phyloP scores from a whole-genome alignment of 2,329 filamentous ascomycete species.

The Neofusicoccum sp. region DNA sequence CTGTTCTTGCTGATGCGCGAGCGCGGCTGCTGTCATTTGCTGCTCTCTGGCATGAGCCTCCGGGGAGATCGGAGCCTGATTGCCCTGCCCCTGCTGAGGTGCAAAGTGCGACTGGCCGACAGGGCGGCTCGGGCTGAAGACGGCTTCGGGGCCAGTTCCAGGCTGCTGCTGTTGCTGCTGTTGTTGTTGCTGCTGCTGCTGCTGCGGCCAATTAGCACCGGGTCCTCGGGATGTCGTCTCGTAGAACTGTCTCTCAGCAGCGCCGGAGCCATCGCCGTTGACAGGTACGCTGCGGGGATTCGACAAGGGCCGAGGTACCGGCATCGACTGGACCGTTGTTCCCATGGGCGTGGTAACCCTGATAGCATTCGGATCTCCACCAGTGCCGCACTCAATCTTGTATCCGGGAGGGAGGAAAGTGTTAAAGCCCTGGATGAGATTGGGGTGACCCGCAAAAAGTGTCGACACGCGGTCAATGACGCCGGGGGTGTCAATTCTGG shows the following conservation, averaged over 20 bases:
- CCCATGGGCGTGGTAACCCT: constrained; percentile 96
- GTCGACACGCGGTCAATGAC: constrained; percentile 96
- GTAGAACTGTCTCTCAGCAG: constrained; percentile 39
- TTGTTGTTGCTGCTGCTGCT: constrained; percentile 24
- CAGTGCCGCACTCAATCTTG: constrained; percentile 90
- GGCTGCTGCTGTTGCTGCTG: constrained; percentile 29
- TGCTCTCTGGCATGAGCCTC: constrained; percentile 30
- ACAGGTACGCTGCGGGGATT: constrained; percentile 47
- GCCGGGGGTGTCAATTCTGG: constrained; percentile 89
- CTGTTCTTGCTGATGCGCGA: constrained; percentile 63
- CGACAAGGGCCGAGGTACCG: constrained; percentile 47
- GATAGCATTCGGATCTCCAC: constrained; percentile 93
- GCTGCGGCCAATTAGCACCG: constrained; percentile 39
- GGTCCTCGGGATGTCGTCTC: constrained; percentile 30
- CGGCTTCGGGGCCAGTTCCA: constrained; percentile 34
- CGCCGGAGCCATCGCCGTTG: constrained; percentile 55
- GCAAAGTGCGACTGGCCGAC: constrained; percentile 41
- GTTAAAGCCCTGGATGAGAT: constrained; percentile 95
- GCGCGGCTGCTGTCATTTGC: constrained; percentile 41
- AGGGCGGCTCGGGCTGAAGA: constrained; percentile 45
- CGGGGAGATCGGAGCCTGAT: constrained; percentile 36
- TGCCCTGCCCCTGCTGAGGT: constrained; percentile 33
- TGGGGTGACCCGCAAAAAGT: constrained; percentile 92
- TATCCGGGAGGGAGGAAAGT: constrained; percentile 96
- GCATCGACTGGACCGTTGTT: constrained; percentile 91